Base-by-base conservation (phyloP, 1,284 basidiomycete species). In the Ustilago crameri region DNA sequence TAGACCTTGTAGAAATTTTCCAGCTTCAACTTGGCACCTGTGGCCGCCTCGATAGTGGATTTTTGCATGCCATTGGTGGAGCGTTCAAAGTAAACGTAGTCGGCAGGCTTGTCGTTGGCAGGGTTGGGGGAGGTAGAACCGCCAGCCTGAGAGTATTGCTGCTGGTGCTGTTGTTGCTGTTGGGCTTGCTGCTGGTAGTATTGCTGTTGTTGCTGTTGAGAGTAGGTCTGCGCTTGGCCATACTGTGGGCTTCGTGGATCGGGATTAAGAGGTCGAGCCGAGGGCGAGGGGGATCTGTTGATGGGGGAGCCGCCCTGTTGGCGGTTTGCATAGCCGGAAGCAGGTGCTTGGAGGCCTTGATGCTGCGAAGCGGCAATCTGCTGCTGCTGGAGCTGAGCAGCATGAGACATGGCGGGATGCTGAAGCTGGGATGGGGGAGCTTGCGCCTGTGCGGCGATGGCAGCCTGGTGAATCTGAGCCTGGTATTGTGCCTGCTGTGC, bases 1-100 rank as follows among this genome's bases (percentile, higher is more conserved):
- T 91, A 91, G 61, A 97, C 91, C 85, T 97, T 97, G 88, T 98
- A 98, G 85, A 91, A 96, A 66, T 95, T 92, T 85, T 97, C 95
- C 54, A 98, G 89, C 85, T 97, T 97, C 84, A 98, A 89, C 85
- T 98, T 97, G 30, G 95, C 94, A 20, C 92, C 92, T 54, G 93
- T 97, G 4, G 94, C 91, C 64, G 93, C 92, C 59, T 95, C 93
- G 55, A 94, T 87, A 37, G 93, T 92, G 79, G 92, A 90, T 73
- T 94, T 90, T 30, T 90, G 91, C 86, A 97, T 95, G 65, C 89
- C 89, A 45, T 87, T 85, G 1, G 92, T 91, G 52, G 90, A 90
- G 52, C 95, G 88, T 84, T 96, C 92, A 85, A 98, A 98, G 86
- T 95, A 97, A 78, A 98, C 94, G 85, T 98, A 93, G 85, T 92